These are phyloP conservation scores for Quaeritorhiza haematococci DNA, from an alignment of 371 early-diverging fungal species.

Conservation along the genomic window DNA sequence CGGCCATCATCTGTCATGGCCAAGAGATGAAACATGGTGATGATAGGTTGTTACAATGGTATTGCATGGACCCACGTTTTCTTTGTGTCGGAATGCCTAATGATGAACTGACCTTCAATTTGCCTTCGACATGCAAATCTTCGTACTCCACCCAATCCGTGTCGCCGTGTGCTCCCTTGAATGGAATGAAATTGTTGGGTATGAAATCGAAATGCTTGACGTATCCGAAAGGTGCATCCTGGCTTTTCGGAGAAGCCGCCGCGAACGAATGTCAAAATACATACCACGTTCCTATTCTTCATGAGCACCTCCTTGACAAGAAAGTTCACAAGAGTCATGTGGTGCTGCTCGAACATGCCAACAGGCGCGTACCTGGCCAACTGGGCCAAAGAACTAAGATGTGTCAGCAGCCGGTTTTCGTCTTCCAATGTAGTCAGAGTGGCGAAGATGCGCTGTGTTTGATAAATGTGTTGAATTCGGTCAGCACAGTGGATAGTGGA, in stretches of 20 bases:
- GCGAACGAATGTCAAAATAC: too few relatives aligned
- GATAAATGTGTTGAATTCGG: not conserved
- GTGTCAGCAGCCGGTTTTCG: constrained; percentile 35
- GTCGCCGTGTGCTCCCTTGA: too few relatives aligned
- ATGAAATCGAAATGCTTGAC: not conserved
- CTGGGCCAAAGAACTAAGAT: constrained; percentile 50
- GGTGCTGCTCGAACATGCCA: constrained; percentile 36
- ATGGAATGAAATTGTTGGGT: not conserved
- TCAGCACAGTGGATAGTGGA: too few relatives aligned
- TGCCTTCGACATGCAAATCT: constrained; percentile 45
- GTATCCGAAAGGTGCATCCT: not conserved
- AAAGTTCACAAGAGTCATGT: constrained; percentile 45
- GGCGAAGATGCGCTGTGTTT: constrained; percentile 15
- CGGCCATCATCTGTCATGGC: constrained; percentile 31
- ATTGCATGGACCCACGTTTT: too few relatives aligned
- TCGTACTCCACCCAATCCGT: constrained; percentile 60
- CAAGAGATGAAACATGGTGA: not conserved
- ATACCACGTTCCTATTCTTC: constrained; percentile 29
- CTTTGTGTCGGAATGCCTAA: too few relatives aligned
- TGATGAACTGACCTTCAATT: constrained; percentile 54
- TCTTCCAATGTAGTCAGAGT: constrained; percentile 27
- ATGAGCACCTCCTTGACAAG: constrained; percentile 54
- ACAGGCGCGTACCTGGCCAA: constrained; percentile 50
- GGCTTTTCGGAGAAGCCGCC: too few relatives aligned
- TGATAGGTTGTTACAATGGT: too few relatives aligned